Base-by-base conservation (phyloP, 2,329 filamentous ascomycete genomes). In the Neofusicoccum parvum region DNA sequence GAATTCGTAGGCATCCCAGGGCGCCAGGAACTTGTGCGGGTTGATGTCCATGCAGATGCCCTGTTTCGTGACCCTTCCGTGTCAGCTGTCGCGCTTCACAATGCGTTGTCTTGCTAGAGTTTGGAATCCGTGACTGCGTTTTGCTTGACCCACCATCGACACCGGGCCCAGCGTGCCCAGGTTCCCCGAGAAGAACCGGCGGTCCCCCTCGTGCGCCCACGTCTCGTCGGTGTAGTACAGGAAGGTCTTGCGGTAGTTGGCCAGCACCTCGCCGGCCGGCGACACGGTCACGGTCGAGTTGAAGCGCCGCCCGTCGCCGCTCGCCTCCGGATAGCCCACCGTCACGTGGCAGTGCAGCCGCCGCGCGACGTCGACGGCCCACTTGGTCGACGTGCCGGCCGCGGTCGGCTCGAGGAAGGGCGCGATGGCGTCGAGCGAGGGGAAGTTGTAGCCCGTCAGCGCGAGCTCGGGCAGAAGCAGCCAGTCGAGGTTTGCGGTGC, bases 381-480 rank as follows among this genome's bases (percentile, higher is more conserved):
- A 95, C 20, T 89, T 76, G 0, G 90, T 88, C 6, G 84, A 88
- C 62, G 90, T 86, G 0, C 92, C 92, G 0, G 85, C 81, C 5
- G 85, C 84, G 0, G 86, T 86, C 0, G 82, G 85, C 72, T 95
- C 92, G 3, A 94, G 85, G 69, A 82, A 90, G 0, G 90, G 89
- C 1, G 78, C 77, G 49, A 94, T 92, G 1, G 92, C 83, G 37
- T 85, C 79, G 2, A 92, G 75, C 0, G 88, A 90, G 48, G 85
- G 84, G 79, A 94, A 94, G 74, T 93, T 93, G 80, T 94, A 95
- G 36, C 92, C 90, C 65, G 87, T 85, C 72, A 94, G 92, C 1
- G 91, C 90, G 75, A 94, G 79, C 73, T 94, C 92, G 0, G 92
- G 91, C 0, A 94, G 79, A 0, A 94, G 86, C 0, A 95, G 80